A percentile compares a stretch with the other conserved stretches of the same genome.
phyloP scores from a whole-genome alignment of 306 rosid genomes.

The Vicia faba region DNA sequence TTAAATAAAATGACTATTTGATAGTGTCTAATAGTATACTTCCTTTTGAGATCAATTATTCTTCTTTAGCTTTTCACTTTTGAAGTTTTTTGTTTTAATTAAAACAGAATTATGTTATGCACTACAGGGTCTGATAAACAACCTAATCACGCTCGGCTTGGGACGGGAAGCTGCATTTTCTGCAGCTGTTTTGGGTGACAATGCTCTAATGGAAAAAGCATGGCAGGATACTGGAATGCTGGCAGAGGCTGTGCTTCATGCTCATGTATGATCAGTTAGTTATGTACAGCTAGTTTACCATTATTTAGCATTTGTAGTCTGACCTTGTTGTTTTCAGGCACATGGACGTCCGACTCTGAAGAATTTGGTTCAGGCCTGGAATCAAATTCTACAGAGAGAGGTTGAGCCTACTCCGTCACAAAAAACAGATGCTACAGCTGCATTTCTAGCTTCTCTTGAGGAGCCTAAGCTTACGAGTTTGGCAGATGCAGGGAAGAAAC shows the following conservation, averaged over 20 bases:
- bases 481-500: conserved; percentile 94
- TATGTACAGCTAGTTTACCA: conserved; percentile 1
- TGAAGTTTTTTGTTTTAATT: not conserved
- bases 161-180: conserved; percentile 99
- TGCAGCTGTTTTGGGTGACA: conserved; percentile 95
- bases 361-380: conserved; percentile 92
- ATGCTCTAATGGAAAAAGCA: conserved; percentile 96
- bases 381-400: conserved; percentile 90
- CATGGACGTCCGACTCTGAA: conserved; percentile 95
- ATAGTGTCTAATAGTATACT: not conserved
- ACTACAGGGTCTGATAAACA: conserved; percentile 83
- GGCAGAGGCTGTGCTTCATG: conserved; percentile 98
- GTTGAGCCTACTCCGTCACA: conserved; percentile 68
- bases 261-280: conserved; percentile 64
- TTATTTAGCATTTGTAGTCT: conserved; percentile 35
- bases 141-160: conserved; percentile 77
- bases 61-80: conserved; percentile 15
- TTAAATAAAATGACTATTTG: conserved; percentile 17
- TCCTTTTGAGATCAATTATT: conserved; percentile 23
- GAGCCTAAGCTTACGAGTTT: conserved; percentile 94
- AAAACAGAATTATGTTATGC: conserved; percentile 28
- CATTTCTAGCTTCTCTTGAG: conserved; percentile 89
- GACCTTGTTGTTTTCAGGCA: conserved; percentile 62
- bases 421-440: conserved; percentile 86
- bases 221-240: conserved; percentile 99